Conservation (phyloP, 78 protist species). For the Chrysochromulina tobinii region DNA sequence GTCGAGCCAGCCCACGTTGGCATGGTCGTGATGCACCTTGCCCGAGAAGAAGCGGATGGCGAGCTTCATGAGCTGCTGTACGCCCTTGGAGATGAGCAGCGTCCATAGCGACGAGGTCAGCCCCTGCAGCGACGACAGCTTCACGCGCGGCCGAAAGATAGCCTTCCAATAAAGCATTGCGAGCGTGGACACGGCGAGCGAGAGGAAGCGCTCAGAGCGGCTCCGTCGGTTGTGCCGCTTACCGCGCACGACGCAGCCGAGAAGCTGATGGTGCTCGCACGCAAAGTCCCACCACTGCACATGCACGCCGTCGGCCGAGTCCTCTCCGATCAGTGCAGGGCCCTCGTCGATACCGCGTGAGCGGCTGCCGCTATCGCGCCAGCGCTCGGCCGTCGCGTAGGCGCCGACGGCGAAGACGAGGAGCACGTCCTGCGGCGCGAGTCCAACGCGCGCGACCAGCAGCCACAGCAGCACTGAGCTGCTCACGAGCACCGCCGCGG, state of each 20-base stretch:
- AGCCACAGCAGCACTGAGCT: not conserved
- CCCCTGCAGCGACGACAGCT: not conserved
- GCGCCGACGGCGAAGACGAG: constrained; percentile 2
- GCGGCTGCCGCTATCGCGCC: not conserved
- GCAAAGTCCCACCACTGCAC: not conserved
- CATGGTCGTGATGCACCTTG: no score
- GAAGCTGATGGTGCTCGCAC: not conserved
- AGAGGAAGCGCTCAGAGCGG: not conserved
- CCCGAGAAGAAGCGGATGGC: not conserved
- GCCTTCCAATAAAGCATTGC: constrained; percentile 19
- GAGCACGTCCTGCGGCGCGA: not conserved
- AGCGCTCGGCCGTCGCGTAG: not conserved
- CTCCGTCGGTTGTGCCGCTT: not conserved
- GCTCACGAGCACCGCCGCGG: no score
- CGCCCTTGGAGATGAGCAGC: not conserved
- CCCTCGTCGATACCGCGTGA: no score
- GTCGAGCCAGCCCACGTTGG: no score
- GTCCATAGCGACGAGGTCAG: constrained; percentile 1
- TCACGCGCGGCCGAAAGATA: not conserved
- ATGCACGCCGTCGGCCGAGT: not conserved
- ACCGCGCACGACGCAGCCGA: not conserved
- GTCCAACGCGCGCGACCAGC: not conserved
- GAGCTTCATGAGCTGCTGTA: constrained; percentile 17
- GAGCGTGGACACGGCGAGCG: not conserved
- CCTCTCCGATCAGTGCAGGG: not conserved